Evolutionary conservation across 345 rosid genomes (phyloP).

Genomic region (Brassica cretica): DNA sequence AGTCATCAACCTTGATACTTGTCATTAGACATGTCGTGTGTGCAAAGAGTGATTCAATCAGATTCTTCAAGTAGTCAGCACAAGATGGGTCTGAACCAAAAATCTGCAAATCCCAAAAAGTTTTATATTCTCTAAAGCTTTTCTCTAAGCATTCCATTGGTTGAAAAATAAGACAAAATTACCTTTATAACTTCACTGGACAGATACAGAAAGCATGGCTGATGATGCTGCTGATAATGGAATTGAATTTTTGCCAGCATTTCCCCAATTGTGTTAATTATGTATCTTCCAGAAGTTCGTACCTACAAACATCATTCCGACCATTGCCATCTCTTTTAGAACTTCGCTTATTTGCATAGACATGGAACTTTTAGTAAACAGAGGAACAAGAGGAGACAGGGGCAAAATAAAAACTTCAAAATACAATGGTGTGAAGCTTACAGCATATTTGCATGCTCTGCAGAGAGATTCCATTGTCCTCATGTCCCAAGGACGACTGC

Average conservation of each 20-base stretch:
- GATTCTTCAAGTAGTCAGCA: conserved; percentile 75
- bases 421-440: conserved; percentile 45
- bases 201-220: conserved; percentile 97
- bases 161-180: conserved; percentile 3
- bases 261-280: conserved; percentile 89
- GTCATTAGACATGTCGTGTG: conserved; percentile 81
- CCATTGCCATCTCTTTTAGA: neutral
- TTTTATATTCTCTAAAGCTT: conserved; percentile 24
- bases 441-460: conserved; percentile 99
- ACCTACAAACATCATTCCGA: conserved; percentile 52
- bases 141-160: conserved; percentile 8
- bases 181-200: conserved; percentile 99
- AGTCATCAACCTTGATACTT: conserved; percentile 67
- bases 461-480: conserved; percentile 99
- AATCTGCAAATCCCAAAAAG: conserved; percentile 55
- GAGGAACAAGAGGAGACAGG: too few species aligned
- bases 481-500: conserved; percentile 99
- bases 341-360: too few species aligned
- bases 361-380: too few species aligned
- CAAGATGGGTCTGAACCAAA: conserved; percentile 97
- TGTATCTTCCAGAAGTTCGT: conserved; percentile 92
- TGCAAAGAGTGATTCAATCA: conserved; percentile 85
- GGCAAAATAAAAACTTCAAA: neutral
- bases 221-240: conserved; percentile 89
- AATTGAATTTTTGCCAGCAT: conserved; percentile 92